Percentiles rank a stretch among this genome's conserved stretches.
Evolutionary conservation across 1,284 basidiomycete genomes (phyloP).

Genomic region (Retiboletus flavoniger): DNA sequence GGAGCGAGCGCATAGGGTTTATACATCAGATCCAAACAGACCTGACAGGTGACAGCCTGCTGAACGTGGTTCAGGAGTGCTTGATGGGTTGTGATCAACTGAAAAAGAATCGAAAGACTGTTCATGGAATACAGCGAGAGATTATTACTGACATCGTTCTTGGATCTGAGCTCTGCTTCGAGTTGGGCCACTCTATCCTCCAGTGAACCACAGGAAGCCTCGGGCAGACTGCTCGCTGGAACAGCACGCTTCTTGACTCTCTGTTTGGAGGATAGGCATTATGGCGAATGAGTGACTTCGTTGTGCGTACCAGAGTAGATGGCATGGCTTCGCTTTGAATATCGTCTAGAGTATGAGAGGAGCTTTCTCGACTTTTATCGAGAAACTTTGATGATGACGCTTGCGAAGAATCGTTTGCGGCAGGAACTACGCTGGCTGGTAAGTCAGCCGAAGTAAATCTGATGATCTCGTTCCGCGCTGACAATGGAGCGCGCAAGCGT

Average conservation of each 20-base stretch:
- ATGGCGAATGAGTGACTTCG: not conserved
- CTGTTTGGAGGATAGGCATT: constrained; percentile 14
- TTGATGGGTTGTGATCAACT: constrained; percentile 53
- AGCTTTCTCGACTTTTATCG: not conserved
- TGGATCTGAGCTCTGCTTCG: constrained; percentile 43
- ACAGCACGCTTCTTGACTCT: not conserved
- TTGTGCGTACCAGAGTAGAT: constrained; percentile 18
- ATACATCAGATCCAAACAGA: constrained; percentile 70
- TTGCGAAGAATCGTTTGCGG: not conserved
- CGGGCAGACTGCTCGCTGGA: not conserved
- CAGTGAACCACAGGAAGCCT: constrained; percentile 18
- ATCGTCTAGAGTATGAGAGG: not conserved
- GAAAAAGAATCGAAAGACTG: constrained; percentile 4
- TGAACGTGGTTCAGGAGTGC: constrained; percentile 48
- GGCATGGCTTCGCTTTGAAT: constrained; percentile 2
- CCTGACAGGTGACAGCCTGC: constrained; percentile 68
- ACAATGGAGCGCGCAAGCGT: constrained; percentile 22
- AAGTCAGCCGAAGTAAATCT: constrained; percentile 24
- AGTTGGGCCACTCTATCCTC: constrained; percentile 40
- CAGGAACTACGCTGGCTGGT: not conserved
- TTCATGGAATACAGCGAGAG: not conserved
- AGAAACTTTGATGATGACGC: constrained; percentile 2
- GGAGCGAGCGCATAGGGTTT: constrained; percentile 69
- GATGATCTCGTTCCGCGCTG: constrained; percentile 27
- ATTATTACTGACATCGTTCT: constrained; percentile 37